phyloP scores from a whole-genome alignment of 202 grass and related monocot species.

The Schoenoplectus tabernaemontani region DNA sequence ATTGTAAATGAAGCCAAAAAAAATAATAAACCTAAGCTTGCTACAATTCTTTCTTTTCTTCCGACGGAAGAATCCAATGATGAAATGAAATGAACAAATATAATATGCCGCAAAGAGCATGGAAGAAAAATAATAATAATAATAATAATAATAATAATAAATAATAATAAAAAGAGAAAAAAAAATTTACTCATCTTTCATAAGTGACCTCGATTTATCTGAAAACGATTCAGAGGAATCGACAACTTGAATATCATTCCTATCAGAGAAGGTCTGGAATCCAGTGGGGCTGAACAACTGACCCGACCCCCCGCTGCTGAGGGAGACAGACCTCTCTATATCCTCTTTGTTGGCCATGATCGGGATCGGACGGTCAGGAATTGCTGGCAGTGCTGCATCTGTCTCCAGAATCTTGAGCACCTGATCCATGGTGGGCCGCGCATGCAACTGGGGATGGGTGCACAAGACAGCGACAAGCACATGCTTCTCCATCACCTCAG shows the following conservation, averaged over 20 bases:
- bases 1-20: not conserved
- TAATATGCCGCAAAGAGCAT: not conserved
- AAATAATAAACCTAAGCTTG: not conserved
- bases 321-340: constrained; percentile 56
- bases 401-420: constrained; percentile 79
- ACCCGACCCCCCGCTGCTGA: constrained; percentile 48
- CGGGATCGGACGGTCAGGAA: constrained; percentile 60
- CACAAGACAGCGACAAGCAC: constrained; percentile 62
- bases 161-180: too few species aligned
- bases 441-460: constrained; percentile 85
- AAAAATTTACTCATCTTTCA: constrained; percentile 7
- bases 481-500: constrained; percentile 75
- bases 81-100: not conserved
- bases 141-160: too few species aligned
- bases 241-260: constrained; percentile 31
- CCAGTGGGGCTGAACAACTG: constrained; percentile 62
- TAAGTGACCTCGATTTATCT: constrained; percentile 7
- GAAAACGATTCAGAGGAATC: constrained; percentile 37
- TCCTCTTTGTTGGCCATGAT: constrained; percentile 56
- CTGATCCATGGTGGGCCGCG: constrained; percentile 91
- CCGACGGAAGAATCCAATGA: not conserved
- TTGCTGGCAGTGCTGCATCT: constrained; percentile 39
- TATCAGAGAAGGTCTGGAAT: constrained; percentile 45
- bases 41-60: not conserved
- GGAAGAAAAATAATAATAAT: not conserved